Base-by-base conservation (phyloP, 345 rosid genomes). In the Passiflora organensis region DNA sequence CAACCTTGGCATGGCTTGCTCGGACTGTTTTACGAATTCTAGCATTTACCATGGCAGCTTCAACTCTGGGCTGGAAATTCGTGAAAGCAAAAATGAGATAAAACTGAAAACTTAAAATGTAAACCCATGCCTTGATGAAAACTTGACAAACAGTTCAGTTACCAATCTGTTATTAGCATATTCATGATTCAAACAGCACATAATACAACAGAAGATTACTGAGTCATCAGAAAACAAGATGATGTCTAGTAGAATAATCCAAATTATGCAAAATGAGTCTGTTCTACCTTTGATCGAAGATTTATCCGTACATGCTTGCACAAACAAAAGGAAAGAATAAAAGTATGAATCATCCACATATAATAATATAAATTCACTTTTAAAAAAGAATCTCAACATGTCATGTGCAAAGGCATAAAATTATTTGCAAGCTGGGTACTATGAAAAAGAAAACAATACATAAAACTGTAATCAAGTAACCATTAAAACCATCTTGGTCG, bases 11-110 rank as follows among this genome's bases (percentile, higher is more conserved):
- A 25, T 85, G 79, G 13, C 71, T 69, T 43, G 85, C 96, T 55
- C 88, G 77, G 48, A 94, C 93, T 0, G 97, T 80, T 87, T 89
- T 87, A 53, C 72, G 76, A 65, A 94, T 94, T 78, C 99, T 87
- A 12, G 97, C 99, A 74, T 89, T 87, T 56, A 94, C 87, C 89
- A 89, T 82, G 34, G 97, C 96, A 75, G 97, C 99, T 82, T 94
- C 99, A 17, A 85, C 83, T 59, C 97, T 84, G 15, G 96, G 96
- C 97, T 94, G 85, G 56, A 58, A 68, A 76, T 59, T 55, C n/a
- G 46, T 43, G n/a, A 37, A 66, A 20, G 38, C 32, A 65, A 47
- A 53, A 43, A 59, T 22, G 60, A 59, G 34, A 28, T n/a, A n/a
- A n/a, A n/a, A n/a, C n/a, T n/a, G n/a, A n/a, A n/a, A n/a, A n/a